Base-by-base conservation (phyloP, 2,329 filamentous ascomycete species). In the Colletotrichum limetticola region DNA sequence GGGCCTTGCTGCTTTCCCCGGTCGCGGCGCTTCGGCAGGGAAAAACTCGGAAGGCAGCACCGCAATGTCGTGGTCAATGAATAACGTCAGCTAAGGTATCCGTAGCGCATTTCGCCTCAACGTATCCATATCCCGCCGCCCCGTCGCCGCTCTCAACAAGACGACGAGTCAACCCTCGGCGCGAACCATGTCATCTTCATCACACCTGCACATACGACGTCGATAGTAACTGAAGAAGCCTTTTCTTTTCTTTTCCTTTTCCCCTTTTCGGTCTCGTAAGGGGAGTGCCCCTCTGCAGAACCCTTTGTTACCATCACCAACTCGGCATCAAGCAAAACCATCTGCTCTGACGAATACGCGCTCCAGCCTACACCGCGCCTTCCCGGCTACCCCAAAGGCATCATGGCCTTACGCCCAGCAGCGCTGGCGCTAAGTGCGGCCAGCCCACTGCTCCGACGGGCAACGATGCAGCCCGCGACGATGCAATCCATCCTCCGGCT, bases 21-120 rank as follows among this genome's bases (percentile, higher is more conserved):
- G 71, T 71, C 67, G 60, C 60, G 71, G 66, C 61, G 55, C 35
- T 52, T 70, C 72, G 72, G 64, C 60, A 66, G 62, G 73, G 61
- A 74, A 74, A 74, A 74, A 66, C 64, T 74, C 73, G 73, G 66
- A 70, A 74, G 65, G 66, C 66, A 66, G 62, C 65, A 63, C 68
- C 57, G 26, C 24, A 49, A 49, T 66, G 61, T 58, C 59, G 46
- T 57, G 64, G 70, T 59, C 60, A 69, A 26, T 37, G 57, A 65
- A 72, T 58, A 74, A 72, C 72, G 64, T 74, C 72, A 72, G 68
- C 66, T 73, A 42, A 42, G 37, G 16, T 12, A 35, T 35, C 32
- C 2, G 37, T 19, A 71, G 68, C 71, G 68, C 60, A 53, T 37
- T 72, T 62, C 63, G 71, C 71, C 71, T 72, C 71, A 74, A 74